Evolutionary conservation across 1,284 basidiomycete species (phyloP).

Genomic region (Moesziomyces globuligerus): DNA sequence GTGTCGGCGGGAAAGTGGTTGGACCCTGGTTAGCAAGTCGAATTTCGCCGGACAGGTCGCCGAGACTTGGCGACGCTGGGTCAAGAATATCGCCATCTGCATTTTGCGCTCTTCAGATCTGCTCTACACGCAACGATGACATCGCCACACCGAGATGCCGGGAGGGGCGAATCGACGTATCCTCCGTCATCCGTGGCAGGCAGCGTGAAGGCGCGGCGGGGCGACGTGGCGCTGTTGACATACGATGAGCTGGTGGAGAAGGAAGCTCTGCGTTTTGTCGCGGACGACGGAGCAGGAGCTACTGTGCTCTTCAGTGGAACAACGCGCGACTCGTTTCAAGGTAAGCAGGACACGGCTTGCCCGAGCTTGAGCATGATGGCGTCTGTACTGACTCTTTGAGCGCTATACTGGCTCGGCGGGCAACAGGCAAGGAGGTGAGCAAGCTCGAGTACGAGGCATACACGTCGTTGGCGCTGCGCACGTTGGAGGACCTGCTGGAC

Average conservation of each 20-base stretch:
- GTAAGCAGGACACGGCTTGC: no score
- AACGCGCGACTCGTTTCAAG: conserved; percentile 75
- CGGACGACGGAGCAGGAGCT: conserved; percentile 48
- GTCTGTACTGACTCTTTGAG: conserved; percentile 4
- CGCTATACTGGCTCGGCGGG: no score
- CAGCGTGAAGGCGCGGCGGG: conserved; percentile 3
- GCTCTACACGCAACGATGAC: conserved; percentile 3
- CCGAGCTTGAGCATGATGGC: no score
- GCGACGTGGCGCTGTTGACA: conserved; percentile 50
- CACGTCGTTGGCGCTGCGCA: conserved; percentile 82
- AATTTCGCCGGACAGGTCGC: conserved; percentile 21
- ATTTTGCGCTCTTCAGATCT: not conserved
- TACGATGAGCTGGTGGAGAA: conserved; percentile 48
- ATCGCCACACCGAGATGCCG: not conserved
- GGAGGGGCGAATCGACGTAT: not conserved
- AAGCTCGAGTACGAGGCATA: conserved; percentile 82
- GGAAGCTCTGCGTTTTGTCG: conserved; percentile 31
- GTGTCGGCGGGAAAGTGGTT: no score
- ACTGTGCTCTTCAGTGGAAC: conserved; percentile 78
- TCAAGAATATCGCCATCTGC: no score
- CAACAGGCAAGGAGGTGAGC: conserved; percentile 79
- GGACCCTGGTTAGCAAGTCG: conserved; percentile 1
- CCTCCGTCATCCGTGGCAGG: conserved; percentile 20
- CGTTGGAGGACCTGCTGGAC: conserved; percentile 62
- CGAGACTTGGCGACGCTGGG: not conserved